Base-by-base conservation (phyloP, 1,284 basidiomycete species). In the Sparassis latifolia region DNA sequence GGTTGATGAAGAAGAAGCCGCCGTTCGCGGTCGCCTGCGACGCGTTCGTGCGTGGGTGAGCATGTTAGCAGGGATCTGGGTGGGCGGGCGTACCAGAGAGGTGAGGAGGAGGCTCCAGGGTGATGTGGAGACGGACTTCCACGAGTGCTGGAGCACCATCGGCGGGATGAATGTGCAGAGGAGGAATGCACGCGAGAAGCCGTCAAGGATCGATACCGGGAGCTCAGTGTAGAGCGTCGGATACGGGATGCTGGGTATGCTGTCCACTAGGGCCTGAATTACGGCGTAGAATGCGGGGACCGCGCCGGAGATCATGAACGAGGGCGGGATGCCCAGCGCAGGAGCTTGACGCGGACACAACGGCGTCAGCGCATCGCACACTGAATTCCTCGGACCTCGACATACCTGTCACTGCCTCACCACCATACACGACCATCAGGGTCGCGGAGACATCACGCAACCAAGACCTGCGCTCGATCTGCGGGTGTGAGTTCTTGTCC, bases 91-190 rank as follows among this genome's bases (percentile, higher is more conserved):
- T 61, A 87, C 86, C 48, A 88, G 65, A 10, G 86, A 84, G 0
- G 82, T 72, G 38, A 88, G 53, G 29, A 89, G 69, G 35, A 89
- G 73, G 0, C 83, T 76, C 84, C 86, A 89, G 0, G 87, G 83
- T 1, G 84, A 88, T 32, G 67, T 66, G 2, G 81, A 67, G 31
- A 89, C 69, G 0, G 62, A 58, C 2, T 76, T 63, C 1, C 72
- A 75, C 0, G 76, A 44, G 55, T 84, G 77, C 27, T 69, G 61
- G 30, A 76, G 75, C 2, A 89, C 80, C 46, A 75, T 64, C 5
- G 81, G 79, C 1, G 87, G 86, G 38, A 88, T 78, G 48, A 87
- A 71, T 58, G 78, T 77, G 65, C 86, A 88, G 2, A 89, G 66
- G n/a, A 89, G 74, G 58, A 79, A 75, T 5, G 84, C 78, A 64